A percentile compares a stretch with the other conserved stretches of the same genome.
Evolutionary conservation across 345 rosid genomes (phyloP).

Genomic region (Mercurialis annua): DNA sequence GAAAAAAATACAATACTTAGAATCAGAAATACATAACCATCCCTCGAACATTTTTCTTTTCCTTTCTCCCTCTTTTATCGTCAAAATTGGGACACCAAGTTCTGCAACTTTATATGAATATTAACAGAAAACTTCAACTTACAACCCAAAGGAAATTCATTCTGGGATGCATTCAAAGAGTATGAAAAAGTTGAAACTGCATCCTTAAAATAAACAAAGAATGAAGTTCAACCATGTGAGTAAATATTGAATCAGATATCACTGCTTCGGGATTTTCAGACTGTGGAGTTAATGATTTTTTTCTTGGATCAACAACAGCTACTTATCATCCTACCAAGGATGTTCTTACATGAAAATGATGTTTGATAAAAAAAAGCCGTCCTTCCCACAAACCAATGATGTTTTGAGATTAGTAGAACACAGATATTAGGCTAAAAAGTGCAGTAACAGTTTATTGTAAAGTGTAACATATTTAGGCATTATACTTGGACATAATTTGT

Average conservation of each 20-base stretch:
- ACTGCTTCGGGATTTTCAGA: too few relatives aligned
- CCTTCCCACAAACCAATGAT: too few relatives aligned
- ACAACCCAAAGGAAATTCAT: not conserved
- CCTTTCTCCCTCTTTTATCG: not conserved
- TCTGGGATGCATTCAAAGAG: not conserved
- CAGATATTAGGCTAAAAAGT: too few relatives aligned
- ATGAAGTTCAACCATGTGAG: too few relatives aligned
- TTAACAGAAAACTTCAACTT: not conserved
- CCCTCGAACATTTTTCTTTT: not conserved
- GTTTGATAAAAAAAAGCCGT: not conserved
- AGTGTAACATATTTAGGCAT: not conserved
- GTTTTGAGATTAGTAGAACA: not conserved
- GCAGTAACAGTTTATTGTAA: not conserved
- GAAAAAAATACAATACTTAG: not conserved
- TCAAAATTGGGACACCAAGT: not conserved
- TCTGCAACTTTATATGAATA: not conserved
- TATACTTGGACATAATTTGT: not conserved
- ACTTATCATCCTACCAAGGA: too few relatives aligned
- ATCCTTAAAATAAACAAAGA: not conserved
- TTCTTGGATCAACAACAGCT: too few relatives aligned
- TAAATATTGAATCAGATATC: too few relatives aligned
- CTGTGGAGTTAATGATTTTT: too few relatives aligned
- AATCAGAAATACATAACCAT: conserved; percentile 4
- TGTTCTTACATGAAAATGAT: too few relatives aligned
- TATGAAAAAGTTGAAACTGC: not conserved